Evolutionary conservation across 2,329 filamentous ascomycete genomes (phyloP), one percentile per base, ranked within the genome.

Genomic region (Rhynchosporium agropyri): DNA sequence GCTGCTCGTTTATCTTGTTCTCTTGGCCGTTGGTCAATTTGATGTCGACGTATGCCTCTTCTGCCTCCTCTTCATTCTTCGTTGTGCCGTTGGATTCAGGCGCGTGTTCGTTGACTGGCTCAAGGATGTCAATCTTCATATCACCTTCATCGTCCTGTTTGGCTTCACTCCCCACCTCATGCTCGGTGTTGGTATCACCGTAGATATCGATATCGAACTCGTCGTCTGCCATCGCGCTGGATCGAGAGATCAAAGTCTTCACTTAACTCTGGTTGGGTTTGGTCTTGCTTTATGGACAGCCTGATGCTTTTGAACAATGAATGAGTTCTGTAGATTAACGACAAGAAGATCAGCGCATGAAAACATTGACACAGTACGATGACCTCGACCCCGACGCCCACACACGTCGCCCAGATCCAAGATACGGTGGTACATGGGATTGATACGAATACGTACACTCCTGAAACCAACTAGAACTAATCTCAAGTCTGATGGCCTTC

Each of bases 121-220:
- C 73, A 28, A 71, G 38, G 5, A 72, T 74, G 59, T 77, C 75
- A 59, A 77, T 74, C 53, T 76, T 73, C 60, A 77, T 70, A 59
- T 76, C 74, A 59, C 74, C 74, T 60, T 75, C 74, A 33, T 72
- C 75, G 56, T 77, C 75, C 60, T 77, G 74, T 55, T 76, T 73
- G 49, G 76, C 68, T 62, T 75, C 74, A 62, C 72, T 72, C 49
- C 75, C 74, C 45, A 69, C 70, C 58, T 77, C 76, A 50, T 80
- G 77, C 29, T 83, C 79, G 62, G 78, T 77, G 64, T 77, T 78
- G 63, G 80, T 79, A 70, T 89, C 87, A 70, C 85, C 87, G 73
- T 89, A 90, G 71, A 89, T 87, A 69, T 90, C 87, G 77, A 90
- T 89, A 70, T 89, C 87, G 75, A 88, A 89, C 71, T 89, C 86